phyloP scores from a whole-genome alignment of 805 yeast genomes.

The Wickerhamiella allomyrinae region DNA sequence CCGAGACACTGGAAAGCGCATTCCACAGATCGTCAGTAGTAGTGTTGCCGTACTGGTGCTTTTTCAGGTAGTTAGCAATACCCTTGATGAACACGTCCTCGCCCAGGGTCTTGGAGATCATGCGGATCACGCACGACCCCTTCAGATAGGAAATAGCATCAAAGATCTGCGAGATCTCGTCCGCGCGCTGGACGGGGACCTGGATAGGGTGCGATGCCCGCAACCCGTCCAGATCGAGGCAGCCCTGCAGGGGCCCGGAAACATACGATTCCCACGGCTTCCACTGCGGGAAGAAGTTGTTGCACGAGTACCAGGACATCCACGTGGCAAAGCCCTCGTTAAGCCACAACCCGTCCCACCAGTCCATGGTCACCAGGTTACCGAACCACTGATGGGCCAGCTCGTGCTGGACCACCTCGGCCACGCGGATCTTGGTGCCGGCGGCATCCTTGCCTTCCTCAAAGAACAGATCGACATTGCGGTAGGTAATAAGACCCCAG shows the following conservation, averaged over 20 bases:
- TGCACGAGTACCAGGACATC: constrained; percentile 61
- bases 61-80: constrained; percentile 51
- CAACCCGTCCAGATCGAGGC: constrained; percentile 60
- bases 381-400: constrained; percentile 91
- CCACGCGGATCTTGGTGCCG: constrained; percentile 52
- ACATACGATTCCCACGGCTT: constrained; percentile 67
- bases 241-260: constrained; percentile 59
- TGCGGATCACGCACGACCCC: constrained; percentile 65
- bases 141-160: constrained; percentile 70
- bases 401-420: constrained; percentile 75
- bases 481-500: constrained; percentile 70
- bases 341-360: constrained; percentile 90
- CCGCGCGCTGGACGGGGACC: constrained; percentile 65
- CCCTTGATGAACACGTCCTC: constrained; percentile 56
- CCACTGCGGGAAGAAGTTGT: constrained; percentile 67
- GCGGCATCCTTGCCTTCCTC: constrained; percentile 55
- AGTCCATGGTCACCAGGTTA: constrained; percentile 75
- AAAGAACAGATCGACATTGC: constrained; percentile 44
- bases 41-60: constrained; percentile 54
- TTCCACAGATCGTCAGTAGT: constrained; percentile 62
- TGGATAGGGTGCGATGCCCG: constrained; percentile 66
- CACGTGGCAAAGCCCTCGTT: constrained; percentile 87
- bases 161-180: constrained; percentile 68
- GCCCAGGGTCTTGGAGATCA: constrained; percentile 62
- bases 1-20: constrained; percentile 47